phyloP scores from a whole-genome alignment of 106 monocot species.

The Phalaenopsis equestris region DNA sequence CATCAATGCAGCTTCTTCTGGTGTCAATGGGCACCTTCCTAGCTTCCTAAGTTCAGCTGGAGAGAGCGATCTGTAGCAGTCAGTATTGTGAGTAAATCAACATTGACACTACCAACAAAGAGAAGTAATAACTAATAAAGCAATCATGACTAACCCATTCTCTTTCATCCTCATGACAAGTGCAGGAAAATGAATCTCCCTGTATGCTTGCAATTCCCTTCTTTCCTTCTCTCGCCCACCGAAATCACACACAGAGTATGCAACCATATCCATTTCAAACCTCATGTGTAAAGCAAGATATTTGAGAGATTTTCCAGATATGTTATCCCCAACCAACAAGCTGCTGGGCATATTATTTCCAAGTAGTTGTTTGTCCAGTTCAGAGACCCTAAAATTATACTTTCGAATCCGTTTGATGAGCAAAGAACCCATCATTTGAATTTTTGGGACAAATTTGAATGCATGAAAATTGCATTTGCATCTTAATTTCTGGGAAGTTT shows the following conservation, averaged over 20 bases:
- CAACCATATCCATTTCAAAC: slow-evolving; percentile 97
- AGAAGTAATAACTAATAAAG: background rate
- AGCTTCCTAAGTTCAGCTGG: slow-evolving; percentile 41
- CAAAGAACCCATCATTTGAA: slow-evolving; percentile 66
- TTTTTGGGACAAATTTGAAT: slow-evolving; percentile 64
- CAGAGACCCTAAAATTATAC: slow-evolving; percentile 15
- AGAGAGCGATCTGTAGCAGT: slow-evolving; percentile 37
- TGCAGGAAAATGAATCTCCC: slow-evolving; percentile 75
- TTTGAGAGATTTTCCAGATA: slow-evolving; percentile 20
- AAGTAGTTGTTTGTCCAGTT: slow-evolving; percentile 27
- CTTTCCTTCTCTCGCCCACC: slow-evolving; percentile 72
- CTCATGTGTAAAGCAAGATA: slow-evolving; percentile 89
- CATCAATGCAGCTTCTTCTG: slow-evolving; percentile 64
- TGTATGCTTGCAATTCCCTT: slow-evolving; percentile 69
- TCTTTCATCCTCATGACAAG: slow-evolving; percentile 41
- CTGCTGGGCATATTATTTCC: slow-evolving; percentile 27
- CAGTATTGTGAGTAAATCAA: background rate
- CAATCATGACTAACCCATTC: slow-evolving; percentile 24
- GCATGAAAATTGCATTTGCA: slow-evolving; percentile 95
- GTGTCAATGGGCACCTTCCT: slow-evolving; percentile 69
- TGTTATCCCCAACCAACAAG: background rate
- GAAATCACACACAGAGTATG: slow-evolving; percentile 80
- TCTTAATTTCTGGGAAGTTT: slow-evolving; percentile 57
- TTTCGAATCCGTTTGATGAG: slow-evolving; percentile 55
- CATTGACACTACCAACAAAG: background rate